Conservation (phyloP, 805 yeast genomes). For the Zygosaccharomyces rouxii region DNA sequence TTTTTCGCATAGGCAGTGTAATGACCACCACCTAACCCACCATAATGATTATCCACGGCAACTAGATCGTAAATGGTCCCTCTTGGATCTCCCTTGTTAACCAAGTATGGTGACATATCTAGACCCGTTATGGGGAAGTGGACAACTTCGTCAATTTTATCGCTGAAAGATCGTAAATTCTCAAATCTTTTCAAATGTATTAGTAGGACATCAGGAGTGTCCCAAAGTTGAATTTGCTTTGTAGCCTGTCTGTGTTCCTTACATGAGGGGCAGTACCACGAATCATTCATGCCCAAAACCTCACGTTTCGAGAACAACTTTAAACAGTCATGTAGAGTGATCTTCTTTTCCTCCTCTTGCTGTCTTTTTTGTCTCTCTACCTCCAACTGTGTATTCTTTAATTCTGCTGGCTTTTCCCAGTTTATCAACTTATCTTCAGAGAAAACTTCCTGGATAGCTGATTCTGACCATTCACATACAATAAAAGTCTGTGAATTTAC, state of each 20-base stretch:
- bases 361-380: conserved; percentile 36
- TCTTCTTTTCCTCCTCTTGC: conserved; percentile 36
- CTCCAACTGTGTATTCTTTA: conserved; percentile 54
- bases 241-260: conserved; percentile 87
- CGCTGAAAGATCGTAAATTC: conserved; percentile 77
- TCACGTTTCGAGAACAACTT: conserved; percentile 74
- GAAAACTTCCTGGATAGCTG: conserved; percentile 49
- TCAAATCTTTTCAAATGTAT: conserved; percentile 90
- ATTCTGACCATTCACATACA: conserved; percentile 65
- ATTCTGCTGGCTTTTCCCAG: conserved; percentile 49
- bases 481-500: conserved; percentile 39
- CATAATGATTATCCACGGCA: conserved; percentile 94
- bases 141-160: conserved; percentile 79
- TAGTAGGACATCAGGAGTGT: conserved; percentile 84
- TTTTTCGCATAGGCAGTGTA: conserved; percentile 88
- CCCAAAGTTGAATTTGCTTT: conserved; percentile 87
- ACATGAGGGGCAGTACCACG: conserved; percentile 92
- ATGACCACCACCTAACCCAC: conserved; percentile 97
- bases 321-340: conserved; percentile 70
- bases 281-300: conserved; percentile 78
- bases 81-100: conserved; percentile 27
- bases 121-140: conserved; percentile 83
- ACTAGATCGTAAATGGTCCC: conserved; percentile 68
- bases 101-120: conserved; percentile 62
- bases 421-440: conserved; percentile 47